Evolutionary conservation across 225 moss, liverwort and hornwort genomes (phyloP).

Genomic region (Bryum argenteum): DNA sequence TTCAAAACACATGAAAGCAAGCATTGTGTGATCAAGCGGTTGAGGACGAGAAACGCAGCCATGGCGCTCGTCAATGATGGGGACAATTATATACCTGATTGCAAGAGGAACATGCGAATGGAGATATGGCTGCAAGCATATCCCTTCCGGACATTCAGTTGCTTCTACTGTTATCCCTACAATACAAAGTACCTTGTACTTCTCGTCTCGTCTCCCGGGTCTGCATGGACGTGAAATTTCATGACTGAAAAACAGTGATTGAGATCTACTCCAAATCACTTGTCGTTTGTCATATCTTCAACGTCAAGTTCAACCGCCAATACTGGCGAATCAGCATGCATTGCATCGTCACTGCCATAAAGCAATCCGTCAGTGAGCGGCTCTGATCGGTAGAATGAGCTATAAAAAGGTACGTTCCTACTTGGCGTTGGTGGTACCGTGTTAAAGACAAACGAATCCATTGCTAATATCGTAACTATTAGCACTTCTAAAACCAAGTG

Average conservation of each 20-base stretch:
- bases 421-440: no score
- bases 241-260: constrained; percentile 16
- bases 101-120: constrained; percentile 19
- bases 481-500: no score
- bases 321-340: constrained; percentile 91
- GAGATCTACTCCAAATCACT: constrained; percentile 27
- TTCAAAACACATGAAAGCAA: not conserved
- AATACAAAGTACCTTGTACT: constrained; percentile 22
- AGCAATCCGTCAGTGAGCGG: constrained; percentile 17
- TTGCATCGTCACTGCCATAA: constrained; percentile 79
- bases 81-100: constrained; percentile 30
- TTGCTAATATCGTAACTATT: no score
- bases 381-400: not conserved
- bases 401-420: not conserved
- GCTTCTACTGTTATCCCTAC: constrained; percentile 27
- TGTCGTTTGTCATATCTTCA: constrained; percentile 79
- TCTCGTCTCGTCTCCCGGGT: constrained; percentile 13
- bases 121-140: constrained; percentile 28
- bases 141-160: constrained; percentile 13
- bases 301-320: constrained; percentile 90
- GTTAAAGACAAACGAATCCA: no score
- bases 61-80: constrained; percentile 13
- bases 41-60: constrained; percentile 7
- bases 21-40: constrained; percentile 9
- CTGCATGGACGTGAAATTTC: constrained; percentile 16